Evolutionary conservation across 352 stramenopile species (phyloP), one percentile per base, ranked within the genome.

Genomic region (Phytophthora pinifolia): DNA sequence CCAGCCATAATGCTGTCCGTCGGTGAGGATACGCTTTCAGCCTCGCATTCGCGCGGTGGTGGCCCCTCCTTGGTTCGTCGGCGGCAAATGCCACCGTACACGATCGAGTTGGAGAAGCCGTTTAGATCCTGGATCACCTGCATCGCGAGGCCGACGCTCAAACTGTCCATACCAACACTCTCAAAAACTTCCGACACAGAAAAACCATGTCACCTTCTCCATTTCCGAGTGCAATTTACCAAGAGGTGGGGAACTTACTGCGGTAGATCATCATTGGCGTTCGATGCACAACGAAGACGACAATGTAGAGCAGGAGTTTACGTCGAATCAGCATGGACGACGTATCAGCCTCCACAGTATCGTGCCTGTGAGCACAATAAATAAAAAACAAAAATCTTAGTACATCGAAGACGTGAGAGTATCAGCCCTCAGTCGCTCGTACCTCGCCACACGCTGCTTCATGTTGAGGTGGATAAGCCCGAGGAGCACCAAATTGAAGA

Each of bases 221-320:
- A n/a, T 37, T 10, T 35, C 35, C 32, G 9, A 34, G 45, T 9
- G 9, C 3, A 25, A 25, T 25, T 25, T 25, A 25, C 20, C 20
- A 25, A 25, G 20, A 25, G 3, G 20, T 15, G 25, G 25, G 17
- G 13, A 41, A 76, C 73, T 57, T 63, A 86, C 75, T 69, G 39
- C 81, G 76, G 43, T 91, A 91, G 36, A 86, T 47, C 65, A 91
- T 82, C 63, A 89, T 88, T 12, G 81, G 81, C 7, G 70, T 74
- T 22, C 81, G 79, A 36, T 89, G 81, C 12, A 68, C 50, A 22
- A 89, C 64, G 49, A 89, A 92, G 9, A 89, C 68, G 36, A 88
- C 59, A 36, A 88, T 84, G 49, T 89, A 89, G 14, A 88, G 67
- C 42, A 88, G n/a, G 31, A 82, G 55, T 38, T 86, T 92, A 20